These are phyloP conservation scores for Wallacemonas rigidus DNA, from an alignment of 208 protist species.

Conservation along the genomic window DNA sequence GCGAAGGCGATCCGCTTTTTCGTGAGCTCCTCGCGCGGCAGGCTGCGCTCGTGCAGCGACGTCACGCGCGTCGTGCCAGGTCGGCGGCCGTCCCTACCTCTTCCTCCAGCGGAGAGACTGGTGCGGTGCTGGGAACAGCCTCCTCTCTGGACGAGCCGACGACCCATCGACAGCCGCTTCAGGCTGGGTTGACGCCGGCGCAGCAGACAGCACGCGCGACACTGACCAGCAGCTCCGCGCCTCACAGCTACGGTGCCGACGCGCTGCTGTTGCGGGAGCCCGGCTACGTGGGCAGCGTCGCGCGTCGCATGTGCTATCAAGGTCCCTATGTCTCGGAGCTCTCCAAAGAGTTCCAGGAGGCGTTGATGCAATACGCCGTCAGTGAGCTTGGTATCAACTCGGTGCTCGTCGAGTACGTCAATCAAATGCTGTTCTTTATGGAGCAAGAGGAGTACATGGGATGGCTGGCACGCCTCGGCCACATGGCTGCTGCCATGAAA, in stretches of 20 bases:
- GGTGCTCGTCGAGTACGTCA: slow-evolving; percentile 80
- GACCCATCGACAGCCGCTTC: neutral
- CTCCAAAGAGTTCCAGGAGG: slow-evolving; percentile 65
- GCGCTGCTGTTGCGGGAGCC: slow-evolving; percentile 41
- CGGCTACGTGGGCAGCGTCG: slow-evolving; percentile 48
- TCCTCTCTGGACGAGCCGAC: slow-evolving; percentile 2
- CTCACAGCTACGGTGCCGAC: slow-evolving; percentile 11
- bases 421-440: slow-evolving; percentile 81
- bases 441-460: slow-evolving; percentile 88
- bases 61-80: neutral
- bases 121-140: too few relatives aligned
- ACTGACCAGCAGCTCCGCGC: too few relatives aligned
- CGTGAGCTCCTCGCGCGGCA: slow-evolving; percentile 41
- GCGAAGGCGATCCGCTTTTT: slow-evolving; percentile 58
- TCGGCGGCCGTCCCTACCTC: too few relatives aligned
- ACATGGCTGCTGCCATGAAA: slow-evolving; percentile 34
- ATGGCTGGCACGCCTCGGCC: slow-evolving; percentile 66
- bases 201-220: too few relatives aligned
- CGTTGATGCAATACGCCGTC: slow-evolving; percentile 60
- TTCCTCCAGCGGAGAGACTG: too few relatives aligned
- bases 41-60: neutral
- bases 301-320: slow-evolving; percentile 57
- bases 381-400: slow-evolving; percentile 53
- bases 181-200: neutral
- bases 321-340: slow-evolving; percentile 81